A percentile compares a stretch with the other conserved stretches of the same genome.
phyloP scores from a whole-genome alignment of 176 grass and related monocot species.

The Lolium perenne region DNA sequence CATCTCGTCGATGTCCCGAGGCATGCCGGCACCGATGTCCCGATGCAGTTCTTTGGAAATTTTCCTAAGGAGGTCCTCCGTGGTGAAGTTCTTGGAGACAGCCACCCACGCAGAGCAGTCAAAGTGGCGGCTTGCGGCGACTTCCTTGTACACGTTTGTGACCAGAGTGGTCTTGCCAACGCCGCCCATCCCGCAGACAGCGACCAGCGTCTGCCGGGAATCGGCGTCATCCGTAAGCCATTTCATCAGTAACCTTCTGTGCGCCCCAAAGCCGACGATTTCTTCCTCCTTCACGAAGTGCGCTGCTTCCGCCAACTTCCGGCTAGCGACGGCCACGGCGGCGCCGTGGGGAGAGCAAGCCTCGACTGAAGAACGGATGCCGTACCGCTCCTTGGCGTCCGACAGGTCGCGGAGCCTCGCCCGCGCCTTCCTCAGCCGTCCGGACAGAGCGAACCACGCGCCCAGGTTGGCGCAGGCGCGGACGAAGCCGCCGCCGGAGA shows the following conservation, averaged over 20 bases:
- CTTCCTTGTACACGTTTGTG: constrained; percentile 32
- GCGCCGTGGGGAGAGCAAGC: neutral
- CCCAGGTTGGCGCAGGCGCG: neutral
- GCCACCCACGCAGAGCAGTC: constrained; percentile 53
- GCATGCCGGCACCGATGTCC: neutral
- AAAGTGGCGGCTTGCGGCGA: constrained; percentile 22
- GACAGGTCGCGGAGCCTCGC: constrained; percentile 42
- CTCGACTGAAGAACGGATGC: neutral
- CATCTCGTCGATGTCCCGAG: neutral
- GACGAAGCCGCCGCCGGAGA: constrained; percentile 32
- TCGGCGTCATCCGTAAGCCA: constrained; percentile 30
- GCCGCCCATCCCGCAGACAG: constrained; percentile 47
- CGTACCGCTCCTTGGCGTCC: constrained; percentile 20
- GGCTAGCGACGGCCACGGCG: neutral
- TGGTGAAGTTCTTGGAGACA: constrained; percentile 39
- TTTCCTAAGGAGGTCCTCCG: constrained; percentile 35
- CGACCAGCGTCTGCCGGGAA: neutral
- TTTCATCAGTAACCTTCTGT: constrained; percentile 34
- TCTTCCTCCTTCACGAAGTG: constrained; percentile 33
- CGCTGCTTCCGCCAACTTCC: constrained; percentile 29
- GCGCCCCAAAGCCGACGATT: constrained; percentile 5
- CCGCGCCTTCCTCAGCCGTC: constrained; percentile 32
- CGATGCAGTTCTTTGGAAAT: constrained; percentile 35
- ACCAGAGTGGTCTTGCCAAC: constrained; percentile 58
- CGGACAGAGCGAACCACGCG: constrained; percentile 23